Base-by-base conservation (phyloP, 805 yeast genomes). In the Zygoascus flipseniorum region DNA sequence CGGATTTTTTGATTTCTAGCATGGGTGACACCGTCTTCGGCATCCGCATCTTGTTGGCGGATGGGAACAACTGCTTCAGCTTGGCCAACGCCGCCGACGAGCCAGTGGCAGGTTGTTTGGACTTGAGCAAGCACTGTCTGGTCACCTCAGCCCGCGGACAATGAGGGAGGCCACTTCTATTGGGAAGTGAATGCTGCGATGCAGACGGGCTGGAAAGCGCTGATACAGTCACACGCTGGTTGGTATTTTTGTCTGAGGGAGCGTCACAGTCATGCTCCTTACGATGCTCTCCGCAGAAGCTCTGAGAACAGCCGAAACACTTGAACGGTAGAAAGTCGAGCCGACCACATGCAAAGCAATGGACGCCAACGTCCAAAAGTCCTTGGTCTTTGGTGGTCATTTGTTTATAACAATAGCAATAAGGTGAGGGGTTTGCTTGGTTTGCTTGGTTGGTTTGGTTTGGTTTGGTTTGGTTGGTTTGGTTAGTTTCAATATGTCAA, bases 321-420 rank as follows among this genome's bases (percentile, higher is more conserved):
- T 57, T 59, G 56, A 71, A 73, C 42, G 77, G 77, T 31, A 73
- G 66, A 51, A 74, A 73, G 61, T 74, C 77, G 26, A 72, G 62
- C 52, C 62, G 65, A 44, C 65, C 61, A 59, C 77, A 73, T 44
- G 57, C 51, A 47, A 55, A 52, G 63, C 77, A 73, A 58, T 73
- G 72, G 50, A 60, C 56, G 39, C 77, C 77, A 20, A 71, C 61
- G 50, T 73, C 68, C 58, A 72, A 47, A 5, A 60, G 51, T 13
- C 63, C 63, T 46, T 57, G 58, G 13, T 51, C 53, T 43, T 52
- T 28, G 13, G 59, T 45, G 18, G 59, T 49, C 58, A 57, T 56
- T 2, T 42, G 28, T 23, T 23, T 14, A n/a, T n/a, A n/a, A n/a
- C n/a, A n/a, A n/a, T n/a, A n/a, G n/a, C n/a, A n/a, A n/a, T n/a